phyloP scores from a whole-genome alignment of 176 grass and related monocot genomes.

The Eleusine coracana region DNA sequence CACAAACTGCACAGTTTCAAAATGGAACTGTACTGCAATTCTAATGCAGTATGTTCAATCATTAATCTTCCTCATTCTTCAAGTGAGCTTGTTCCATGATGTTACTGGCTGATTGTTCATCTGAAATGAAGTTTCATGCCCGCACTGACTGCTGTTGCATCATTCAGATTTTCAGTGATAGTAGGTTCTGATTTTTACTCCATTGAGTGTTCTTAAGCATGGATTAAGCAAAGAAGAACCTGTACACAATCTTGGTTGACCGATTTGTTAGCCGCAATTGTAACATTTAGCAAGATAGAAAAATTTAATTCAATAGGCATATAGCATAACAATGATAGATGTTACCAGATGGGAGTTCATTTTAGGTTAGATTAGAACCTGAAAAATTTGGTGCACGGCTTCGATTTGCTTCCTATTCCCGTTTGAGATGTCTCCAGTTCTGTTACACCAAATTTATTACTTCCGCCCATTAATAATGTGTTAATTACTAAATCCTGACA shows the following conservation, averaged over 20 bases:
- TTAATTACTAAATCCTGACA: conserved; percentile 61
- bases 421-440: conserved; percentile 79
- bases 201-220: conserved; percentile 44
- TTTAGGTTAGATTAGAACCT: conserved; percentile 96
- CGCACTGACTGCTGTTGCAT: conserved; percentile 38
- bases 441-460: conserved; percentile 96
- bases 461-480: conserved; percentile 61
- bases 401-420: conserved; percentile 99
- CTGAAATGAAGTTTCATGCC: conserved; percentile 45
- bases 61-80: conserved; percentile 34
- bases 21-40: conserved; percentile 11
- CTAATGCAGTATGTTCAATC: conserved; percentile 22
- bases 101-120: conserved; percentile 44
- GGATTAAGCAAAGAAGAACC: conserved; percentile 52
- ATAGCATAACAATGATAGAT: conserved; percentile 53
- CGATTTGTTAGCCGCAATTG: conserved; percentile 68
- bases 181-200: conserved; percentile 56
- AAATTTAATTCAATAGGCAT: conserved; percentile 40
- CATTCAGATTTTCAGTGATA: conserved; percentile 38
- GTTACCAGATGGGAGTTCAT: conserved; percentile 69
- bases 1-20: conserved; percentile 1
- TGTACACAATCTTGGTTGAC: conserved; percentile 65
- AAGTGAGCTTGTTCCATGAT: conserved; percentile 38
- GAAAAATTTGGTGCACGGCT: conserved; percentile 99
- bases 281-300: conserved; percentile 37